Evolutionary conservation across 148 eudicot species (phyloP).

Genomic region (Arctostaphylos glauca): DNA sequence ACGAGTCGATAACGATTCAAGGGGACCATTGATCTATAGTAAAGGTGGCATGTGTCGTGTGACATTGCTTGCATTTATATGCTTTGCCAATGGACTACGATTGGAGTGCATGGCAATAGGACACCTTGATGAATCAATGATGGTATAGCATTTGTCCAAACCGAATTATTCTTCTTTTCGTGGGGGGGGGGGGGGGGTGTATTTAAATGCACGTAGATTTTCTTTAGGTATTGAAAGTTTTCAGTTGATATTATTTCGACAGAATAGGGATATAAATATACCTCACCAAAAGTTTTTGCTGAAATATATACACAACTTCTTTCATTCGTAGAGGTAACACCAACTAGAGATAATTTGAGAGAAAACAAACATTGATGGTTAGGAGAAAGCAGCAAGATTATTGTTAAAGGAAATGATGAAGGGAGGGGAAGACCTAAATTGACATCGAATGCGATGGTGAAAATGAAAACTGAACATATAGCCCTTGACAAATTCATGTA

Average conservation of each 20-base stretch:
- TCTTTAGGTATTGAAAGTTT: neutral
- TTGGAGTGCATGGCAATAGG: neutral
- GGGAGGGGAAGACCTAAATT: neutral
- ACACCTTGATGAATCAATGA: neutral
- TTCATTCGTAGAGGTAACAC: neutral
- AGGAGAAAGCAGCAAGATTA: neutral
- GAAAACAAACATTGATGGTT: neutral
- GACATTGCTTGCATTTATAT: neutral
- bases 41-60: neutral
- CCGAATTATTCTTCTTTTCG: neutral
- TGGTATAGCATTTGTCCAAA: too few species aligned
- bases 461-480: neutral
- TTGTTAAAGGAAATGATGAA: neutral
- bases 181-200: neutral
- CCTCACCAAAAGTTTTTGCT: neutral
- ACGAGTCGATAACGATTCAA: neutral
- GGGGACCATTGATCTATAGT: neutral
- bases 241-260: neutral
- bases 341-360: neutral
- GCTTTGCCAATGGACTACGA: neutral
- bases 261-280: too few species aligned
- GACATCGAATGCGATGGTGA: neutral
- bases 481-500: neutral
- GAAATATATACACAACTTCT: neutral
- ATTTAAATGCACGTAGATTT: neutral